A percentile compares a stretch with the other conserved stretches of the same genome.
These are phyloP conservation scores for Pharnaceum exiguum DNA, from an alignment of 148 eudicot species.

Conservation along the genomic window DNA sequence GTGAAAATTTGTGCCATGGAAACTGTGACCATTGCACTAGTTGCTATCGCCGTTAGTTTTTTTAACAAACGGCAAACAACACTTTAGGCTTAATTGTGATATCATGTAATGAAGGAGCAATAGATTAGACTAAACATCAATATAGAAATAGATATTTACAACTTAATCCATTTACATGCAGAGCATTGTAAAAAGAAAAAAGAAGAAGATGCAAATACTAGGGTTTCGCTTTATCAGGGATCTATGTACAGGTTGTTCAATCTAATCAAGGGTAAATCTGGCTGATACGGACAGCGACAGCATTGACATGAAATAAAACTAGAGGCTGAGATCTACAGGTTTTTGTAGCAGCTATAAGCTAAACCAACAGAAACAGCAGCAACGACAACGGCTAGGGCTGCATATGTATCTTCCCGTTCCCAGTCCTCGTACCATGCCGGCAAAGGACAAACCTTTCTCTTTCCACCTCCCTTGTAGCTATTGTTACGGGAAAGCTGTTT, in stretches of 20 bases:
- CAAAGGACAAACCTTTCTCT: constrained; percentile 60
- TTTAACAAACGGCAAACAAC: no score
- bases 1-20: constrained; percentile 16
- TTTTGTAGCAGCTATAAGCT: constrained; percentile 67
- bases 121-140: constrained; percentile 1
- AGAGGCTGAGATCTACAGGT: constrained; percentile 24
- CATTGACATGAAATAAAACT: neutral
- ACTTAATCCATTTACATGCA: constrained; percentile 19
- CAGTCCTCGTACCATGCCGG: constrained; percentile 86
- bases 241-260: constrained; percentile 22
- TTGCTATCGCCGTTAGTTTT: no score
- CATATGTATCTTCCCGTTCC: constrained; percentile 93
- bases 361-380: constrained; percentile 73
- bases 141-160: constrained; percentile 22
- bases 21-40: constrained; percentile 12
- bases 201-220: constrained; percentile 10
- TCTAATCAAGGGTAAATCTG: neutral
- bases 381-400: constrained; percentile 68
- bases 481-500: constrained; percentile 36
- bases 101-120: neutral
- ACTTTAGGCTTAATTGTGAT: no score
- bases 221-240: constrained; percentile 13
- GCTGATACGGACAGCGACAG: constrained; percentile 10
- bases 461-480: constrained; percentile 33
- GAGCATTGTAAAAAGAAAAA: constrained; percentile 4